These are phyloP conservation scores for Tephrocybe sp. DNA, from an alignment of 768 basidiomycete species.

Conservation along the genomic window DNA sequence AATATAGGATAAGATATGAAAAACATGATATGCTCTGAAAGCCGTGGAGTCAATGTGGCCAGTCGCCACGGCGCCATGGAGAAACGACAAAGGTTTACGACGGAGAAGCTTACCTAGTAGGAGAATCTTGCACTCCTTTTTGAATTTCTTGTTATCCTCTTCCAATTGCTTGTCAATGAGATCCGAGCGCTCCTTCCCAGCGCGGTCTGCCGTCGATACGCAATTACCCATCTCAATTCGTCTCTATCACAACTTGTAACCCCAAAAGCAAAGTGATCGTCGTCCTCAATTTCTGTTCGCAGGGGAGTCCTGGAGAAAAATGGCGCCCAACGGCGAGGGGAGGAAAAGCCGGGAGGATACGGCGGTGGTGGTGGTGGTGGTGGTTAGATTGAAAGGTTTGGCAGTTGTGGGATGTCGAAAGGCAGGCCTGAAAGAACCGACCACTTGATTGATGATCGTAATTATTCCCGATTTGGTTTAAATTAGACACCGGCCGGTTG, in stretches of 20 bases:
- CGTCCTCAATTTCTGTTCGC: not conserved
- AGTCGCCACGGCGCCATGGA: not conserved
- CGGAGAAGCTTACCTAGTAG: slow-evolving; percentile 65
- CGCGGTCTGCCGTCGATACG: slow-evolving; percentile 57
- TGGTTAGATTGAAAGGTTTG: not conserved
- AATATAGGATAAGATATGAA: too few species aligned
- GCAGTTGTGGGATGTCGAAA: not conserved
- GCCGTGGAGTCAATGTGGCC: not conserved
- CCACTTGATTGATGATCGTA: not conserved
- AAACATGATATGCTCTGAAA: not conserved
- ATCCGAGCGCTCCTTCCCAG: slow-evolving; percentile 63
- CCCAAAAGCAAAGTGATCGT: not conserved
- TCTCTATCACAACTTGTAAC: not conserved
- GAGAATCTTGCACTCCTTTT: slow-evolving; percentile 91
- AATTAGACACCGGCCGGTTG: not conserved
- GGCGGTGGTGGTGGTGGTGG: not conserved
- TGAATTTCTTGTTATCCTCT: slow-evolving; percentile 80
- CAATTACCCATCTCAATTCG: slow-evolving; percentile 61
- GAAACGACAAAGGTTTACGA: not conserved
- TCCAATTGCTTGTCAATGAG: slow-evolving; percentile 83
- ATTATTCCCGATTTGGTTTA: not conserved
- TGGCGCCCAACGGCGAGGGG: not conserved
- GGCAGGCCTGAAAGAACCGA: not conserved
- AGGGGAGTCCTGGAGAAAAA: not conserved
- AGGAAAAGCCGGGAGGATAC: not conserved